phyloP scores from a whole-genome alignment of 371 early-diverging fungal genomes.

The Haplosporangium sp. region DNA sequence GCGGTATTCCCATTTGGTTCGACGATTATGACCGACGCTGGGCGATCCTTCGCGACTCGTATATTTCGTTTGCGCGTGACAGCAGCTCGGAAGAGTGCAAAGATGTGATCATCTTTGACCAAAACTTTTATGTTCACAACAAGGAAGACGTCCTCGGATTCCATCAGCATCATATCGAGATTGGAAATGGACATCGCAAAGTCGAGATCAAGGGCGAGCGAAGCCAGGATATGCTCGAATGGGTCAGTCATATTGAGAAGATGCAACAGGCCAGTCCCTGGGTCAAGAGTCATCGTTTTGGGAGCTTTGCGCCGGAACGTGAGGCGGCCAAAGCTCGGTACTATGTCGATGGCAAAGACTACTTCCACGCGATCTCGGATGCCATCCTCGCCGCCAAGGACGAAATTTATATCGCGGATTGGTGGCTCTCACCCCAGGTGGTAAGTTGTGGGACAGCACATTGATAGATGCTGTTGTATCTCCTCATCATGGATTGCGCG shows the following conservation, averaged over 20 bases:
- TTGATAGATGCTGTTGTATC: background rate
- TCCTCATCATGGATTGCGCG: background rate
- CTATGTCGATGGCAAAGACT: conserved; percentile 88
- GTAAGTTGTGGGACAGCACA: conserved; percentile 43
- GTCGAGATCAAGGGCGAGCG: conserved; percentile 78
- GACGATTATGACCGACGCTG: conserved; percentile 61
- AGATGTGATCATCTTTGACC: conserved; percentile 79
- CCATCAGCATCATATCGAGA: conserved; percentile 61
- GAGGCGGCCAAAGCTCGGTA: conserved; percentile 72
- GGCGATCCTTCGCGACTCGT: conserved; percentile 83
- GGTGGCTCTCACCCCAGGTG: conserved; percentile 92
- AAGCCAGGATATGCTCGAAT: conserved; percentile 72
- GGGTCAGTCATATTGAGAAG: conserved; percentile 68
- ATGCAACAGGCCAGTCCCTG: conserved; percentile 76
- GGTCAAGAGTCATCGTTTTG: conserved; percentile 75
- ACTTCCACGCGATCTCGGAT: conserved; percentile 84
- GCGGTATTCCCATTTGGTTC: conserved; percentile 63
- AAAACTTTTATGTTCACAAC: conserved; percentile 66
- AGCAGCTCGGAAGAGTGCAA: conserved; percentile 63
- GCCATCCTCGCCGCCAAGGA: conserved; percentile 80
- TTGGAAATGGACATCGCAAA: conserved; percentile 69
- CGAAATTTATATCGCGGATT: conserved; percentile 89
- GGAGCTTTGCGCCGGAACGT: conserved; percentile 87
- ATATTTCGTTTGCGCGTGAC: conserved; percentile 65
- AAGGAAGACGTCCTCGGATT: conserved; percentile 63